Evolutionary conservation across 768 basidiomycete genomes (phyloP).

Genomic region (Lactarius sanguifluus): DNA sequence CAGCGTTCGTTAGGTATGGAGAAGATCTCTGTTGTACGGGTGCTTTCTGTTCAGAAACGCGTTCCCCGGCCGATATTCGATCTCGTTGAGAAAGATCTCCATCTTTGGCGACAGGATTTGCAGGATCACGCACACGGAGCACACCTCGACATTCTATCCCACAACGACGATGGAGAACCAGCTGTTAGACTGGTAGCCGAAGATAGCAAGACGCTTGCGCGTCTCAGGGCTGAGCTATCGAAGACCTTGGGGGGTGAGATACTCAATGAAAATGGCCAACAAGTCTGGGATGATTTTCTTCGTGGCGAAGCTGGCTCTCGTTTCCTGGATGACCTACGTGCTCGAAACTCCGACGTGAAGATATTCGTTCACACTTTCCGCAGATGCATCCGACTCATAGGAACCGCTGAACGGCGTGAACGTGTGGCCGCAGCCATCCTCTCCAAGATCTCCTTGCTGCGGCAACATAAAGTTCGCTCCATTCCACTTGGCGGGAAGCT

Average conservation of each 20-base stretch:
- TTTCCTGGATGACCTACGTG: slow-evolving; percentile 50
- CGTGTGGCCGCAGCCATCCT: slow-evolving; percentile 48
- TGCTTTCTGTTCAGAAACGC: slow-evolving; percentile 50
- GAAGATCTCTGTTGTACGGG: slow-evolving; percentile 50
- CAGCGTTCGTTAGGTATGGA: slow-evolving; percentile 49
- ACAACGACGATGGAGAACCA: slow-evolving; percentile 19
- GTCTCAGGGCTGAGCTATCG: slow-evolving; percentile 61
- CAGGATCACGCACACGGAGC: slow-evolving; percentile 37
- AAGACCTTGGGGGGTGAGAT: slow-evolving; percentile 61
- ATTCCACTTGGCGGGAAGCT: slow-evolving; percentile 51
- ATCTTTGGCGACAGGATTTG: slow-evolving; percentile 41
- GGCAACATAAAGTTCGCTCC: slow-evolving; percentile 41
- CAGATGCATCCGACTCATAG: slow-evolving; percentile 55
- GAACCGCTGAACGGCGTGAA: slow-evolving; percentile 43
- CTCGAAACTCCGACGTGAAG: slow-evolving; percentile 40
- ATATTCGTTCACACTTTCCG: slow-evolving; percentile 45
- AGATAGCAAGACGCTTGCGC: slow-evolving; percentile 49
- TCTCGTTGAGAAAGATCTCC: slow-evolving; percentile 47
- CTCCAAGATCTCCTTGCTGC: slow-evolving; percentile 46
- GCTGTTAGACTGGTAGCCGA: slow-evolving; percentile 52
- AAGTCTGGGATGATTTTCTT: slow-evolving; percentile 70
- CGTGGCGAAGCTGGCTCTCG: slow-evolving; percentile 39
- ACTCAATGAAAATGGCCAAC: slow-evolving; percentile 49
- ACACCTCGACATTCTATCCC: slow-evolving; percentile 36
- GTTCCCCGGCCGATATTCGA: slow-evolving; percentile 42